These are phyloP conservation scores for Colletotrichum destructivum DNA, from an alignment of 2,329 filamentous ascomycete species.

Conservation along the genomic window DNA sequence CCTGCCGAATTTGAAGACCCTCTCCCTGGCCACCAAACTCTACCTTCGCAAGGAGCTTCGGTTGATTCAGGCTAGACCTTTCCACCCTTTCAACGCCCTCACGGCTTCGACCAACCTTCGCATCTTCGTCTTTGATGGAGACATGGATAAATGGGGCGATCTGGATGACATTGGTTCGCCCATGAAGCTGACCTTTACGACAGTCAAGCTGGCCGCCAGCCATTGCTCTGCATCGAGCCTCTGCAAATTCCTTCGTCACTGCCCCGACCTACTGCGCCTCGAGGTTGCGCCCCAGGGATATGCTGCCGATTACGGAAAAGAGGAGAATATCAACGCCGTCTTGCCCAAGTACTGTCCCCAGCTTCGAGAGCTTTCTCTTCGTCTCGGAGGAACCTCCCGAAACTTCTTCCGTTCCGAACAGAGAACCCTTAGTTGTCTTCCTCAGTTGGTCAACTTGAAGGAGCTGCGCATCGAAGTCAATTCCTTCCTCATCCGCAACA, in stretches of 20 bases:
- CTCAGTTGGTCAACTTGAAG: conserved; percentile 15
- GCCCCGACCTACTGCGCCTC: conserved; percentile 20
- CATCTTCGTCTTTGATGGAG: conserved; percentile 1
- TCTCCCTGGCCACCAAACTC: background rate
- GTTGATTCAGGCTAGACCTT: background rate
- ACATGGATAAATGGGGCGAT: conserved; percentile 1
- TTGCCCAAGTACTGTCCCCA: conserved; percentile 23
- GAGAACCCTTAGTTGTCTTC: conserved; percentile 15
- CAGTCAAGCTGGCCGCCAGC: background rate
- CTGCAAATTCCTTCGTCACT: conserved; percentile 25
- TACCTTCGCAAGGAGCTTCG: background rate
- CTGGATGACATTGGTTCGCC: background rate
- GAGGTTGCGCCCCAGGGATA: background rate
- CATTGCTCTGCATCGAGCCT: background rate
- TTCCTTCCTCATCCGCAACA: background rate
- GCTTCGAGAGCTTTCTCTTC: conserved; percentile 12
- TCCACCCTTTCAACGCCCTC: conserved; percentile 9
- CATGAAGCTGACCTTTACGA: conserved; percentile 12
- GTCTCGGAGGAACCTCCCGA: background rate
- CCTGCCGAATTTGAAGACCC: background rate
- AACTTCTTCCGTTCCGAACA: conserved; percentile 3
- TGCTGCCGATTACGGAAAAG: background rate
- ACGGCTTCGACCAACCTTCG: conserved; percentile 11
- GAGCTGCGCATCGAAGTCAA: conserved; percentile 31
- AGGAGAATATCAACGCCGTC: conserved; percentile 20